Evolutionary conservation across 345 rosid genomes (phyloP).

Genomic region (Bretschneidera sinensis): DNA sequence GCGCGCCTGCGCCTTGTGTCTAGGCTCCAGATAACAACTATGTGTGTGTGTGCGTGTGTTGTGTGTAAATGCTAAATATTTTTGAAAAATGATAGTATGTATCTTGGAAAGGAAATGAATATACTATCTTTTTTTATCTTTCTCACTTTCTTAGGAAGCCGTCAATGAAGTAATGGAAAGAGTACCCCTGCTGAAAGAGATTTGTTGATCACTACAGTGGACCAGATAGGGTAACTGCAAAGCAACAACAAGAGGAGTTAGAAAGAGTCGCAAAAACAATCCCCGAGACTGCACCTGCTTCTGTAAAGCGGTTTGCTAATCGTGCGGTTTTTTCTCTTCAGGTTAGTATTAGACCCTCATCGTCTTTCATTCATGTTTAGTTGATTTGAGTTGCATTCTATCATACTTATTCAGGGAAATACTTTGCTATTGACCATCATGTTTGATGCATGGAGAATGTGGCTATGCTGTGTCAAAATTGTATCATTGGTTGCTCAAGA

Average conservation of each 20-base stretch:
- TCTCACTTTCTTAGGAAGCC: conserved; percentile 44
- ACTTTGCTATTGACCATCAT: too few species aligned
- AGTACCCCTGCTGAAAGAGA: conserved; percentile 65
- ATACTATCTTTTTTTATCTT: conserved; percentile 3
- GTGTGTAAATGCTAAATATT: too few species aligned
- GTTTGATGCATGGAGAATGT: too few species aligned
- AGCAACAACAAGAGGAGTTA: conserved; percentile 69
- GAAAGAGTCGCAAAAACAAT: conserved; percentile 75
- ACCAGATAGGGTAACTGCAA: conserved; percentile 85
- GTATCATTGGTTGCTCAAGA: too few species aligned
- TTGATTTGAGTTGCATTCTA: not conserved
- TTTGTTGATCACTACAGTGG: conserved; percentile 82
- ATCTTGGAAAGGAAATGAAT: too few species aligned
- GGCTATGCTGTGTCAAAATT: too few species aligned
- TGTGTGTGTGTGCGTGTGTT: too few species aligned
- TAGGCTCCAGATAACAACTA: too few species aligned
- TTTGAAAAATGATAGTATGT: too few species aligned
- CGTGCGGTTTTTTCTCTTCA: conserved; percentile 76
- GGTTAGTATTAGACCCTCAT: conserved; percentile 30
- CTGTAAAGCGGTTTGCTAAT: conserved; percentile 66
- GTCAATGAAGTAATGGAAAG: conserved; percentile 61
- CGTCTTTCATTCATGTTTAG: not conserved
- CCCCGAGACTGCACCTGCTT: conserved; percentile 62
- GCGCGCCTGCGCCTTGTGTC: too few species aligned
- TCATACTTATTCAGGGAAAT: too few species aligned